Base-by-base conservation (phyloP, 2,329 filamentous ascomycete species). In the Aureobasidium leucospermi region DNA sequence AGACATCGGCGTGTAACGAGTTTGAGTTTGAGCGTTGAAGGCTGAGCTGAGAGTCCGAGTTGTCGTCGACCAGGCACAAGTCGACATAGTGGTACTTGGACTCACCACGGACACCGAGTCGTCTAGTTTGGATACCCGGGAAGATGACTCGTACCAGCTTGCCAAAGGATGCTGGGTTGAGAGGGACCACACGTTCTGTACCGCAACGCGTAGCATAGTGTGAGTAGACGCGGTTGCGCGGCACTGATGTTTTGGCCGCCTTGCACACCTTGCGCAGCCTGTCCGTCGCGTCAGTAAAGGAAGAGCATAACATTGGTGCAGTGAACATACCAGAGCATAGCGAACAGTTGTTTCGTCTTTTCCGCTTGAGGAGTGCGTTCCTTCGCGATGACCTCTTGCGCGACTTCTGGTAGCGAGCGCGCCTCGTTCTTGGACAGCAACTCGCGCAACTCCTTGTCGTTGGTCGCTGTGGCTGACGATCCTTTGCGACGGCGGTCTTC, bases 61-160 rank as follows among this genome's bases (percentile, higher is more conserved):
- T 64, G 53, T 79, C 79, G 61, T 79, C 77, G 60, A 75, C 75
- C 36, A 80, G 75, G 41, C 76, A 78, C 39, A 81, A 72, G 64
- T 81, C 79, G 51, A 81, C 79, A 68, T 99, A 99, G 74, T 99
- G 94, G 72, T 99, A 99, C 72, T 99, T 99, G 13, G 94, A 99
- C 76, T 97, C 93, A 64, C 94, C 94, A 57, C 94, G 85, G 48
- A 97, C 92, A 63, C 94, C 94, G 11, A 99, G 80, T 64, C 94
- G 84, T 61, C 94, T 83, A 34, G 94, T 99, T 74, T 96, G 93
- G 23, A 99, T 86, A 43, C 92, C 93, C 0, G 94, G 93, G 67
- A 97, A 99, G 55, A 99, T 88, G 41, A 99, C 93, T 34, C 94
- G 86, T 36, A 99, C 94, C 45, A 99, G 83, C 74, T 99, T 99